Base-by-base conservation (phyloP, 352 stramenopile genomes). In the Pythium monospermum region DNA sequence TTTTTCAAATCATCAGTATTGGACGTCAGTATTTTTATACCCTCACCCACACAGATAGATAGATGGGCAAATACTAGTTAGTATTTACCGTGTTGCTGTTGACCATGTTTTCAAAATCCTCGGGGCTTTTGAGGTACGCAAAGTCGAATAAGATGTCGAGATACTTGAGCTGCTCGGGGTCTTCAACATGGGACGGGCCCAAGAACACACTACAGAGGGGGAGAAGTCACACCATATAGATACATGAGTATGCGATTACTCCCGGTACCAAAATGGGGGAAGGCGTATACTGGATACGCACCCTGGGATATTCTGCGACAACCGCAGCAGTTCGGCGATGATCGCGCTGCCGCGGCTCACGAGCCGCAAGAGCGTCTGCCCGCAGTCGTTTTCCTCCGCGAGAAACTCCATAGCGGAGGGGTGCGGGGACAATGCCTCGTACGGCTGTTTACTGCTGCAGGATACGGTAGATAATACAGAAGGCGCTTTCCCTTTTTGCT, bases 121-220 rank as follows among this genome's bases (percentile, higher is more conserved):
- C 92, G 1, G 91, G 87, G 54, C 95, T 96, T 61, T 96, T 96
- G 44, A 98, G 53, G 57, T 98, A 98, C 18, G 75, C 71, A 71
- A 98, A 97, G 61, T 98, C 92, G 59, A 98, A 98, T 23, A 98
- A 60, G 38, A 98, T 96, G 45, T 89, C 87, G 16, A 94, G 65
- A 54, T 94, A 94, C 66, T 94, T 94, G 63, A 88, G 79, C 57
- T 94, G 83, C 57, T 94, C 83, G 11, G 83, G 83, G 66, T 94
- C 83, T 71, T 94, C 83, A 23, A 94, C 83, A 42, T 90, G 79
- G 33, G 83, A 87, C 38, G 81, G 74, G 4, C 83, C 82, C 71
- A 94, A 81, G 49, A 94, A 94, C 35, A 94, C 76, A 10, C 83
- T 94, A 53, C 8, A 37, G 19, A 37, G 3, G 28, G 25, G 38